Percentiles rank a stretch among this genome's conserved stretches.
Evolutionary conservation across 1,284 basidiomycete genomes (phyloP).

Genomic region (Cryptococcus sp.): DNA sequence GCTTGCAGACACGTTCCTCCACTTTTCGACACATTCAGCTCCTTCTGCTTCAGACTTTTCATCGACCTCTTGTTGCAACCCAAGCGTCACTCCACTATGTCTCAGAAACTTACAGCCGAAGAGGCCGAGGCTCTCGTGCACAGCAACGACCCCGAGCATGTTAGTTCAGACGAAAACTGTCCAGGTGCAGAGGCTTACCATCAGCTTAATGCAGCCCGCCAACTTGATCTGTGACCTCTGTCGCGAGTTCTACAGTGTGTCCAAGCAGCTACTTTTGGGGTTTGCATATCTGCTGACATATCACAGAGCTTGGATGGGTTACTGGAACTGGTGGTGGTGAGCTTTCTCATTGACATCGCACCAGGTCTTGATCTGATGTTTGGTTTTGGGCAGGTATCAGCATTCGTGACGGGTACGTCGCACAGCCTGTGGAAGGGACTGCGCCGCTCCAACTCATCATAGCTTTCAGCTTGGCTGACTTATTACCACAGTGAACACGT

Average conservation of each 20-base stretch:
- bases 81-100: not conserved
- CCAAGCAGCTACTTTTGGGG: constrained; percentile 8
- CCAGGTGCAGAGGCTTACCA: constrained; percentile 1
- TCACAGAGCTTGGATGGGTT: constrained; percentile 62
- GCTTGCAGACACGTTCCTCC: not conserved
- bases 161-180: constrained; percentile 22
- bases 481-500: constrained; percentile 61
- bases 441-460: not conserved
- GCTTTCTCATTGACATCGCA: not conserved
- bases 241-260: constrained; percentile 51
- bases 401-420: constrained; percentile 63
- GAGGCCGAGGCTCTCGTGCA: constrained; percentile 47
- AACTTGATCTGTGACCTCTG: constrained; percentile 77
- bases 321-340: constrained; percentile 56
- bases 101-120: constrained; percentile 10
- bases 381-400: constrained; percentile 55
- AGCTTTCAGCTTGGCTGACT: not conserved
- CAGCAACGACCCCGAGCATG: constrained; percentile 52
- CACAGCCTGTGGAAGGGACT: not conserved
- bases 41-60: not conserved
- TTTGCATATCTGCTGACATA: constrained; percentile 27
- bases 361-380: not conserved
- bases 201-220: constrained; percentile 58
- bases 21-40: not conserved
- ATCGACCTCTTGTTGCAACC: not conserved